Conservation (phyloP, 31 red algal species). For the Endocladia muricata region DNA sequence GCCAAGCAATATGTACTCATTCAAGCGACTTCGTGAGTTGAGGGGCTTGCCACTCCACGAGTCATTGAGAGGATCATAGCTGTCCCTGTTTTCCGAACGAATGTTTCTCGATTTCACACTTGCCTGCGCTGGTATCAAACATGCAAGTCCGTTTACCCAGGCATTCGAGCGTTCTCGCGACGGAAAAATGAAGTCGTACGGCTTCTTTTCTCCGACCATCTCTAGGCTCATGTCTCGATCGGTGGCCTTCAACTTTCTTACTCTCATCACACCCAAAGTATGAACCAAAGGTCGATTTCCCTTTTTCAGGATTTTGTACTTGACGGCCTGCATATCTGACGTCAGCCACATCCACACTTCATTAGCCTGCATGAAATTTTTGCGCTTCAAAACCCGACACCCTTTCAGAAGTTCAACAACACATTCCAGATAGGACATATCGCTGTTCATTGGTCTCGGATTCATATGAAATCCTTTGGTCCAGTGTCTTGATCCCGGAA, state of each 20-base stretch:
- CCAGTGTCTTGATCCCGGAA: too few species aligned
- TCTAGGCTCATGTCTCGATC: slow-evolving; percentile 77
- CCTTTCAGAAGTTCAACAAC: slow-evolving; percentile 75
- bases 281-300: slow-evolving; percentile 28
- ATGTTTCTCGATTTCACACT: slow-evolving; percentile 58
- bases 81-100: slow-evolving; percentile 47
- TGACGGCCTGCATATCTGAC: slow-evolving; percentile 70
- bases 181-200: slow-evolving; percentile 46
- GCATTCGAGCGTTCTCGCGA: slow-evolving; percentile 52
- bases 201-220: slow-evolving; percentile 41
- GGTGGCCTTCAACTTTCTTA: slow-evolving; percentile 57
- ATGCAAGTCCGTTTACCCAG: slow-evolving; percentile 73
- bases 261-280: slow-evolving; percentile 55
- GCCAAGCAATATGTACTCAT: slow-evolving; percentile 86
- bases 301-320: slow-evolving; percentile 72
- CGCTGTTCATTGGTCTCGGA: too few species aligned
- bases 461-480: too few species aligned
- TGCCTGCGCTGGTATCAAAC: slow-evolving; percentile 75
- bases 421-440: slow-evolving; percentile 80
- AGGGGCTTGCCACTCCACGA: slow-evolving; percentile 73
- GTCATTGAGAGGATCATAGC: slow-evolving; percentile 77
- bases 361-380: slow-evolving; percentile 58
- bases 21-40: slow-evolving; percentile 62
- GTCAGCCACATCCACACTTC: slow-evolving; percentile 88
- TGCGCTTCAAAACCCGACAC: slow-evolving; percentile 74